A percentile compares a stretch with the other conserved stretches of the same genome.
Conservation (phyloP, 768 basidiomycete species). For the Porpolomopsis calyptriformis region DNA sequence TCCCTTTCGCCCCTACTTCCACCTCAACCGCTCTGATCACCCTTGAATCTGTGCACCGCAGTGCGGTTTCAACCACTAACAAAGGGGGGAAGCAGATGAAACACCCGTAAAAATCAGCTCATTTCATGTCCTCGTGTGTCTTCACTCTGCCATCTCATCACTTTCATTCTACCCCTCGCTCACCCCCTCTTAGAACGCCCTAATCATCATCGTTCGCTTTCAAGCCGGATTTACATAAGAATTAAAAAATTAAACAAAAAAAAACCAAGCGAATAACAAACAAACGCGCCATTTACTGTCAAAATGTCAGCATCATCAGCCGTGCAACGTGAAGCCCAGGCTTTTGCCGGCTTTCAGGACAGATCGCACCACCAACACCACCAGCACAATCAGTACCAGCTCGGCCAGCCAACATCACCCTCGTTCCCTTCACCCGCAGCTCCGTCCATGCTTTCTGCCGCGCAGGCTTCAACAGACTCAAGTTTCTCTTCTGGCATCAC, state of each 20-base stretch:
- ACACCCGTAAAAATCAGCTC: slow-evolving; percentile 5
- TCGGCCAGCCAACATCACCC: slow-evolving; percentile 10
- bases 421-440: slow-evolving; percentile 35
- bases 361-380: not conserved
- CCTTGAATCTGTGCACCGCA: not conserved
- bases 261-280: too few relatives aligned
- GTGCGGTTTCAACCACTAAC: not conserved
- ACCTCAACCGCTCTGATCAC: not conserved
- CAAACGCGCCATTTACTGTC: too few relatives aligned
- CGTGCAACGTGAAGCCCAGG: slow-evolving; percentile 3
- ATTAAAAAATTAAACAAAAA: too few relatives aligned
- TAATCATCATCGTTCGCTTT: slow-evolving; percentile 11
- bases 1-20: too few relatives aligned
- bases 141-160: not conserved
- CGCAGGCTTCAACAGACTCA: slow-evolving; percentile 25
- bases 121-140: not conserved
- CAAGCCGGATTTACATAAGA: slow-evolving; percentile 2
- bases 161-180: not conserved
- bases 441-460: slow-evolving; percentile 25
- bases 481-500: slow-evolving; percentile 29
- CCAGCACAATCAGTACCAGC: not conserved
- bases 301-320: too few relatives aligned
- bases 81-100: not conserved
- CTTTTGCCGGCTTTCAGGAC: not conserved
- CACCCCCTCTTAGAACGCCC: slow-evolving; percentile 15